phyloP scores from a whole-genome alignment of 177 flowering plant genomes.

The Vitis hybrid region DNA sequence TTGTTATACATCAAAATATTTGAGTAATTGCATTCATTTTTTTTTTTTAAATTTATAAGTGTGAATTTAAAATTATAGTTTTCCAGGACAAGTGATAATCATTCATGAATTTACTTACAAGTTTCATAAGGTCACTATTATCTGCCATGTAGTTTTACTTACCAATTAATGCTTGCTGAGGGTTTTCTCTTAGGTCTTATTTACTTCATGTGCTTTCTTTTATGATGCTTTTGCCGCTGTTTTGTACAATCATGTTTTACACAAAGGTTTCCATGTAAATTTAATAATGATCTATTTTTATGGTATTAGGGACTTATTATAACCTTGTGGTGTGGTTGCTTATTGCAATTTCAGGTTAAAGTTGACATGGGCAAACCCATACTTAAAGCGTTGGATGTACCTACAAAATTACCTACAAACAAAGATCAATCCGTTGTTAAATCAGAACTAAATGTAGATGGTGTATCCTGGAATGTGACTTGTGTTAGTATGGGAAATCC shows the following conservation, averaged over 20 bases:
- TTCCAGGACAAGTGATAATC: neutral
- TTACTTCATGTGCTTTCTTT: too few relatives aligned
- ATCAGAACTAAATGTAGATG: conserved; percentile 68
- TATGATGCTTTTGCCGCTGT: too few relatives aligned
- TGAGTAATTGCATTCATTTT: too few relatives aligned
- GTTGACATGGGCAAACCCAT: conserved; percentile 98
- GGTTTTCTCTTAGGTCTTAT: too few relatives aligned
- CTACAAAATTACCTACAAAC: conserved; percentile 68
- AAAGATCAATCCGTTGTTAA: conserved; percentile 61
- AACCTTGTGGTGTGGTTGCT: neutral
- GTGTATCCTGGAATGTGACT: conserved; percentile 78
- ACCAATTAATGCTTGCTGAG: neutral
- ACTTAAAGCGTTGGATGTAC: conserved; percentile 68
- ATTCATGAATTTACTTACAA: neutral
- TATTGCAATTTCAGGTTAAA: conserved; percentile 55
- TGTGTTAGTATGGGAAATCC: conserved; percentile 99
- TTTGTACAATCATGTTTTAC: neutral
- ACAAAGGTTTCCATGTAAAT: neutral
- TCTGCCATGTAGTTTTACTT: neutral
- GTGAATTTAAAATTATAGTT: neutral
- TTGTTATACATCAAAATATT: neutral
- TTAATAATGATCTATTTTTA: neutral
- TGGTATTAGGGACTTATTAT: neutral
- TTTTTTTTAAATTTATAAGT: too few relatives aligned
- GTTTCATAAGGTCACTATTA: too few relatives aligned